phyloP scores from a whole-genome alignment of 176 grass and related monocot species.

The Eremochloa ophiuroides region DNA sequence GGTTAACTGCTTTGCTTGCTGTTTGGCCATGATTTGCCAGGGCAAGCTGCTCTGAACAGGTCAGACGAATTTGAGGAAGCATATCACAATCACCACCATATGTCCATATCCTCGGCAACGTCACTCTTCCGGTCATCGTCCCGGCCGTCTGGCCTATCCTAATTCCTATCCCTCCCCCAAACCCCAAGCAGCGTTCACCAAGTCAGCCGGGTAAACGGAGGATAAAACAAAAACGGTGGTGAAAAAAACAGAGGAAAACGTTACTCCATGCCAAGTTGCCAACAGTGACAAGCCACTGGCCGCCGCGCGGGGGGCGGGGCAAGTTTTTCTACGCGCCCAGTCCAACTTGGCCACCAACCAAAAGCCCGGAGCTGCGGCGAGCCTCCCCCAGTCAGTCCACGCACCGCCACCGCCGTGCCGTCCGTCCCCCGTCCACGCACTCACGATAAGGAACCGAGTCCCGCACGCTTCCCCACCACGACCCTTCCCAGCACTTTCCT shows the following conservation, averaged over 20 bases:
- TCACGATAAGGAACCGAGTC: neutral
- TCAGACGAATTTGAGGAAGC: too few species aligned
- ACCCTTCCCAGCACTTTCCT: conserved; percentile 34
- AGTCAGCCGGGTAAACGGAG: neutral
- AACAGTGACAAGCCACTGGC: too few species aligned
- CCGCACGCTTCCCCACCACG: conserved; percentile 20
- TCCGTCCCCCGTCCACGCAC: neutral
- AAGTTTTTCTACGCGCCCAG: conserved; percentile 22
- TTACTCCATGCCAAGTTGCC: too few species aligned
- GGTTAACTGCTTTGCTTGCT: too few species aligned
- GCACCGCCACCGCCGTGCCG: too few species aligned
- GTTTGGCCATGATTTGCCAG: too few species aligned
- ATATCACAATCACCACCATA: neutral
- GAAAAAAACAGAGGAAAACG: neutral
- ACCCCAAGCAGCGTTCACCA: neutral
- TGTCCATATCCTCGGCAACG: neutral
- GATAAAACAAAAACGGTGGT: neutral
- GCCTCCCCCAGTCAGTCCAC: neutral
- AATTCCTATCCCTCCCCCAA: neutral
- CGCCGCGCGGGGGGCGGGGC: neutral
- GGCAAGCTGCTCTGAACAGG: neutral
- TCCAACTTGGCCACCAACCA: conserved; percentile 37
- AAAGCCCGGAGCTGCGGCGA: neutral
- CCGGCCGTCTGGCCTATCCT: neutral
- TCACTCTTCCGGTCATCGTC: neutral